Evolutionary conservation across 768 basidiomycete genomes (phyloP).

Genomic region (Pulveroboletus sp.): DNA sequence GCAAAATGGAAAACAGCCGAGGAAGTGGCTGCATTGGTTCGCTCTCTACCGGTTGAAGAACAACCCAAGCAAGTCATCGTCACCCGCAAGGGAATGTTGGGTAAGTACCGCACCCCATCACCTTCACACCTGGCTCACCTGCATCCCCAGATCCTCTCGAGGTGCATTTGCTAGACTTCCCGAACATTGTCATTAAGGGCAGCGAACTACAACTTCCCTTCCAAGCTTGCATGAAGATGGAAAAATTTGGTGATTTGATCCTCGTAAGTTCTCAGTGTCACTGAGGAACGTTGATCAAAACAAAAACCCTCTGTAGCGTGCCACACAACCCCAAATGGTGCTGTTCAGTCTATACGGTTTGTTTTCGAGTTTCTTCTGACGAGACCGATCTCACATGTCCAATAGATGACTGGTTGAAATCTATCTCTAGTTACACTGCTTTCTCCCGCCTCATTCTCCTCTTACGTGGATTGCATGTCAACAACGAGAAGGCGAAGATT

Average conservation of each 20-base stretch:
- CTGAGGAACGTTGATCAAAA: not conserved
- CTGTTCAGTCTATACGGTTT: slow-evolving; percentile 92
- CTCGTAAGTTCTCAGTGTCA: slow-evolving; percentile 43
- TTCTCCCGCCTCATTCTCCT: slow-evolving; percentile 98
- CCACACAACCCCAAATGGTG: slow-evolving; percentile 99
- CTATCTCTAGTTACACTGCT: slow-evolving; percentile 97
- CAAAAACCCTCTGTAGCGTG: slow-evolving; percentile 49
- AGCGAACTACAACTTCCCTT: slow-evolving; percentile 97
- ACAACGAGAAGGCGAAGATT: slow-evolving; percentile 99
- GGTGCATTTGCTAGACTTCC: slow-evolving; percentile 99
- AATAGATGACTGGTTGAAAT: slow-evolving; percentile 96
- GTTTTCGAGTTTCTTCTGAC: slow-evolving; percentile 10
- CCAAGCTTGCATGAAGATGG: slow-evolving; percentile 99
- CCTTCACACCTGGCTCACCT: slow-evolving; percentile 3
- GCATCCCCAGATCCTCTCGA: slow-evolving; percentile 73
- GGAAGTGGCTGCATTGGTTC: slow-evolving; percentile 97
- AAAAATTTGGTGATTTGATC: slow-evolving; percentile 98
- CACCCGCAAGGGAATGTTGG: slow-evolving; percentile 99
- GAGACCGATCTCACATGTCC: slow-evolving; percentile 5
- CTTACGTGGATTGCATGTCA: slow-evolving; percentile 95
- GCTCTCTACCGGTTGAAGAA: slow-evolving; percentile 98
- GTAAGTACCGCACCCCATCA: slow-evolving; percentile 34
- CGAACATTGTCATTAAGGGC: slow-evolving; percentile 99
- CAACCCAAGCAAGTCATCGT: slow-evolving; percentile 99
- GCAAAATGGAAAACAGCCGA: slow-evolving; percentile 99